These are phyloP conservation scores for Takashimella koratensis DNA, from an alignment of 1,284 basidiomycete species.

Conservation along the genomic window DNA sequence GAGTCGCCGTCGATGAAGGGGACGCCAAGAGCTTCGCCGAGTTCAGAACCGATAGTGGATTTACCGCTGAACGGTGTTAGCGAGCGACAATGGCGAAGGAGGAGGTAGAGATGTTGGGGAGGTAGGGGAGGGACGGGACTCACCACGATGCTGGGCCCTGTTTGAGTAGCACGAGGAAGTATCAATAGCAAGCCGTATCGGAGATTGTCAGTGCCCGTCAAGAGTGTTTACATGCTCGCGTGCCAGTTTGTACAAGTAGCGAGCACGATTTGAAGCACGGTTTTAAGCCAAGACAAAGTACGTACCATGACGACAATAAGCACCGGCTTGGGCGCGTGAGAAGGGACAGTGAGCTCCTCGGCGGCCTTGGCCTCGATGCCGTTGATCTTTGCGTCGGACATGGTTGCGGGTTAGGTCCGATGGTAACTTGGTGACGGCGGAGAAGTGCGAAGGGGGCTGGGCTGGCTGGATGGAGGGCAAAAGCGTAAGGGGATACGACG, in stretches of 20 bases:
- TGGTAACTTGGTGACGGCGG: too few relatives aligned
- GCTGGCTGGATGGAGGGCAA: too few relatives aligned
- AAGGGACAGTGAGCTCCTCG: slow-evolving; percentile 34
- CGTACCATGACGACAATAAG: slow-evolving; percentile 50
- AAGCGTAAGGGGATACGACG: too few relatives aligned
- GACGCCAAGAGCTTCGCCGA: slow-evolving; percentile 60
- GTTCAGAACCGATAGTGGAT: slow-evolving; percentile 69
- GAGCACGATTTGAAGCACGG: too few relatives aligned
- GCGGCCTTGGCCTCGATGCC: slow-evolving; percentile 11
- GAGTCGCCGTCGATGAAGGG: slow-evolving; percentile 89
- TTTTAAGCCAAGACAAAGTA: too few relatives aligned
- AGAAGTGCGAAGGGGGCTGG: too few relatives aligned
- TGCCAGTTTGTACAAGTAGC: too few relatives aligned
- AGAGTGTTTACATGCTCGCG: too few relatives aligned
- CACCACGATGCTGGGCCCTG: slow-evolving; percentile 45
- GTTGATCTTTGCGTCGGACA: neutral
- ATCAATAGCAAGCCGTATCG: too few relatives aligned
- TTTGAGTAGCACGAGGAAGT: neutral
- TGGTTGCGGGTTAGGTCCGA: too few relatives aligned
- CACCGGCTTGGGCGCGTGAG: slow-evolving; percentile 34
- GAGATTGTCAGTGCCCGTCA: too few relatives aligned
- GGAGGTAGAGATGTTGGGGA: neutral
- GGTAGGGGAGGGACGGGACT: slow-evolving; percentile 6
- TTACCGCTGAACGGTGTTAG: slow-evolving; percentile 61
- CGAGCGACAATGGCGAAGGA: neutral